A percentile compares a stretch with the other conserved stretches of the same genome.
phyloP scores from a whole-genome alignment of 192 early-diverging fungal genomes.

The Rhizoclosmatium globosum region DNA sequence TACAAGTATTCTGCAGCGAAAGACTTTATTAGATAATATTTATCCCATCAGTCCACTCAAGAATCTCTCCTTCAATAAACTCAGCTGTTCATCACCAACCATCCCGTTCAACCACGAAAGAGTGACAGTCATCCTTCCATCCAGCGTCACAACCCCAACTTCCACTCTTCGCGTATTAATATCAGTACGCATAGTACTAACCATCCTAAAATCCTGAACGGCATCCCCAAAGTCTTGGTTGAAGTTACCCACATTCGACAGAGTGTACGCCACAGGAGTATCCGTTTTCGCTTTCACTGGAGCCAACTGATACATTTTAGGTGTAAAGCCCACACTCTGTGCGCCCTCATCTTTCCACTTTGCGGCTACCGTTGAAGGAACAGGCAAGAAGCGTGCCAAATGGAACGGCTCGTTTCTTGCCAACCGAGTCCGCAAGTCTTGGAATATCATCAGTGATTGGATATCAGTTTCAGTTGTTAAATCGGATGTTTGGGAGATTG shows the following conservation, averaged over 20 bases:
- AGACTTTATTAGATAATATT: neutral
- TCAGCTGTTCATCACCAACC: neutral
- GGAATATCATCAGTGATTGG: neutral
- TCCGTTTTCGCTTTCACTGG: neutral
- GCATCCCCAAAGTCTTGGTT: neutral
- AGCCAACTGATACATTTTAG: neutral
- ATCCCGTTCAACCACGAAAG: constrained; percentile 11
- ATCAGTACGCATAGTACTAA: constrained; percentile 17
- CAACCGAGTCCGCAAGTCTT: neutral
- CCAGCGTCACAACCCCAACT: constrained; percentile 4
- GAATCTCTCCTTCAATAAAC: neutral
- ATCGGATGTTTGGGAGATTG: neutral
- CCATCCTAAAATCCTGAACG: neutral
- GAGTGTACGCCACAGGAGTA: neutral
- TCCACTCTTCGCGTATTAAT: constrained; percentile 7
- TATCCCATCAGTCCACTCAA: neutral
- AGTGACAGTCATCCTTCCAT: constrained; percentile 7
- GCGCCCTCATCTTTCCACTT: neutral
- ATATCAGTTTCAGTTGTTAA: constrained; percentile 4
- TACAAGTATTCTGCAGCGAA: neutral
- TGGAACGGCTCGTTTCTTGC: constrained; percentile 11
- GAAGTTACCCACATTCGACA: constrained; percentile 22
- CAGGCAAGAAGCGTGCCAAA: constrained; percentile 11
- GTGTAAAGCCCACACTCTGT: neutral
- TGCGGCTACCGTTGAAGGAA: neutral